Base-by-base conservation (phyloP, 768 basidiomycete genomes). In the Tephrocybe rancida region DNA sequence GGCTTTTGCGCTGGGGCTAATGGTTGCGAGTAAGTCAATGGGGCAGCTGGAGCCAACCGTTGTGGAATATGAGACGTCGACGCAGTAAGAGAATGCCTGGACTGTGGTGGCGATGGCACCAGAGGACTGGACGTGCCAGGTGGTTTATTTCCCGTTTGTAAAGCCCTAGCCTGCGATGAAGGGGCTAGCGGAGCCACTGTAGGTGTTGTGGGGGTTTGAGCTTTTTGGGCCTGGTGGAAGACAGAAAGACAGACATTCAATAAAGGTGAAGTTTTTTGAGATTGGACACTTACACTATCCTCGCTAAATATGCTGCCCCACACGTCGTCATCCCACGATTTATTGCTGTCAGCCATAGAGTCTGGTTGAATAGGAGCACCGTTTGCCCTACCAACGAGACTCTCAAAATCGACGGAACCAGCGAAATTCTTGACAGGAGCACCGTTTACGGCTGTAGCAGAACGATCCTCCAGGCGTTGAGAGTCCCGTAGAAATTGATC, bases 401-500 rank as follows among this genome's bases (percentile, higher is more conserved):
- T 91, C 68, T 89, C 94, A 61, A 99, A 99, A 64, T 97, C 87
- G 16, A 93, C 76, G 18, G 79, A 78, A 0, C 79, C 78, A n/a
- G 73, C 70, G 35, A 77, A 65, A 50, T 65, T 58, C 58, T 67
- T 47, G 21, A 67, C 60, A 52, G 70, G 61, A 14, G 66, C 66
- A 1, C 81, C 82, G 61, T 80, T 76, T 16, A 67, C 56, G 3
- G 79, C 68, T 2, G 78, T 71, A 2, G 79, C 74, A 37, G 85
- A 88, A 24, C 79, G 85, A 64, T 94, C 91, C 64, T 97, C 95
- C 19, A 95, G 76, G 26, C 95, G 81, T 59, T 95, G 93, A 1
- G 94, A 90, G 66, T 98, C 97, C 34, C 92, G 86, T 8, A 99
- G 77, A 68, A 95, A 96, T 62, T 94, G 90, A 53, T 87, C 77